Base-by-base conservation (phyloP, 164 flowering plant species). In the Chimonanthus salicifolius region DNA sequence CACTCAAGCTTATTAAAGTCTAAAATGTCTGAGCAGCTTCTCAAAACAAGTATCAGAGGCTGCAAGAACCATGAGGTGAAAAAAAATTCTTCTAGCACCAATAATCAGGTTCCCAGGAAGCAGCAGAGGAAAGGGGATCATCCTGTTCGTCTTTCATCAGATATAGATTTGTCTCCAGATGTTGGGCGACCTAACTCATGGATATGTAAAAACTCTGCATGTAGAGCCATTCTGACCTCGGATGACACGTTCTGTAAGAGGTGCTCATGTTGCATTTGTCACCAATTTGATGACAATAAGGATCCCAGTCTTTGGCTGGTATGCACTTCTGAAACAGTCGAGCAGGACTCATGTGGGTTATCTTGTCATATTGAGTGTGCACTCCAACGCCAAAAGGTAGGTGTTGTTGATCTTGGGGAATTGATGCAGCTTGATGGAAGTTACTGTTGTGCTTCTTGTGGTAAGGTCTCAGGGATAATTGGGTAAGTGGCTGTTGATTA, bases 281-380 rank as follows among this genome's bases (percentile, higher is more conserved):
- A 96, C 81, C 77, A 79, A 74, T 96, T 91, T 85, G 99, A 96
- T 82, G 97, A 96, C 82, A 94, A 96, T 76, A 96, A 94, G 81
- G 99, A 96, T 79, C 98, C 99, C 20, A 94, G 99, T 77, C 98
- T 94, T 77, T 96, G 99, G 99, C 80, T 96, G 83, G 95, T 89
- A 67, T 96, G 99, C 74, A 51, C 89, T 63, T 87, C 97, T 64
- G 97, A 94, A 47, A 81, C 86, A 75, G 85, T 79, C 45, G 78
- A 79, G 48, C 85, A 74, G 64, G 92, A 92, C 49, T 87, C 87
- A 21, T 96, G 99, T 88, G 98, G 97, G 21, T 78, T 87, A 72
- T 91, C 99, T 62, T 96, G 99, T 81, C 99, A 96, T 76, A 85
- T 94, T 71, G 99, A 96, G 80, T 96, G 99, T 87, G 97, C 99